phyloP scores from a whole-genome alignment of 2,329 filamentous ascomycete species.

The Nothophoma quercina region DNA sequence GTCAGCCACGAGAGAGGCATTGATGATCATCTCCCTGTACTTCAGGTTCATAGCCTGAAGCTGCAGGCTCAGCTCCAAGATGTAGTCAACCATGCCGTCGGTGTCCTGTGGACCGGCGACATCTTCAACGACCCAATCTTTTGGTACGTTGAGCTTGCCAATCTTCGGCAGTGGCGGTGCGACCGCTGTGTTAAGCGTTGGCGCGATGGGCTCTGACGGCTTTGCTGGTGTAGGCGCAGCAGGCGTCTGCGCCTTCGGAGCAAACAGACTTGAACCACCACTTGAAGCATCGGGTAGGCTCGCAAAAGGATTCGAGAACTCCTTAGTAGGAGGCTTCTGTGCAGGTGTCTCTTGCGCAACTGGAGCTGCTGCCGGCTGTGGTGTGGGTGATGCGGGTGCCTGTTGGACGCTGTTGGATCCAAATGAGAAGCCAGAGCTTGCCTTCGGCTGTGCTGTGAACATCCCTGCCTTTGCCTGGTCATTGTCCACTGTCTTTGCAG shows the following conservation, averaged over 20 bases:
- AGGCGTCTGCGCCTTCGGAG: constrained; percentile 22
- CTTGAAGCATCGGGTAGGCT: constrained; percentile 22
- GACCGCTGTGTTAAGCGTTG: constrained; percentile 6
- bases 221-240: constrained; percentile 23
- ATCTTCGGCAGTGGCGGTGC: constrained; percentile 30
- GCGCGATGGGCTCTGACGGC: constrained; percentile 14
- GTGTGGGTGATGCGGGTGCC: constrained; percentile 16
- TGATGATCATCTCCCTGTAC: constrained; percentile 36
- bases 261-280: constrained; percentile 24
- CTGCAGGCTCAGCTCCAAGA: constrained; percentile 29
- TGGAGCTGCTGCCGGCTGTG: constrained; percentile 9
- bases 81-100: constrained; percentile 23
- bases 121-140: constrained; percentile 32
- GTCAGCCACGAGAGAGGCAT: constrained; percentile 34
- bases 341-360: constrained; percentile 18
- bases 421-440: constrained; percentile 30
- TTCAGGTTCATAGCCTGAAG: constrained; percentile 39
- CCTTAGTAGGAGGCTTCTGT: constrained; percentile 17
- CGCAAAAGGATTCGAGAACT: constrained; percentile 26
- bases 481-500: constrained; percentile 23
- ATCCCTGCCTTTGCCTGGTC: constrained; percentile 25
- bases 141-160: constrained; percentile 35
- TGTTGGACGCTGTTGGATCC: constrained; percentile 21
- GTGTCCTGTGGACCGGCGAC: constrained; percentile 12
- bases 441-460: constrained; percentile 32